phyloP scores from a whole-genome alignment of 345 rosid genomes.

The Eucalyptus regnans region DNA sequence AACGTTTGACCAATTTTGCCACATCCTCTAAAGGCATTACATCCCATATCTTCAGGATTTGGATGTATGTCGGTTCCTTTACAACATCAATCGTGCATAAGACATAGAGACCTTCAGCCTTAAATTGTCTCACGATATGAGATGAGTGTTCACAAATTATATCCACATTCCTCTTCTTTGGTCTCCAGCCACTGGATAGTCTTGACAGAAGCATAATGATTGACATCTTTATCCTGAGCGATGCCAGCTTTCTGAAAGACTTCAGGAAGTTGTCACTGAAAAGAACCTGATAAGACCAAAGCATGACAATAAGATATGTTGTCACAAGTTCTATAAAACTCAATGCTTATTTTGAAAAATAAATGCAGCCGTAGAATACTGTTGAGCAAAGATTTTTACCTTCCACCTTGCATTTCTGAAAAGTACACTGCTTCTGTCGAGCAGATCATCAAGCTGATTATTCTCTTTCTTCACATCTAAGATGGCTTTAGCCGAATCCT shows the following conservation, averaged over 20 bases:
- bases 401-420: no score
- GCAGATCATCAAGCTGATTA: no score
- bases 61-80: slow-evolving; percentile 13
- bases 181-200: slow-evolving; percentile 43
- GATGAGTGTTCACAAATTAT: background rate
- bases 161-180: slow-evolving; percentile 21
- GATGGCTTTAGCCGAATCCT: no score
- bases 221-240: background rate
- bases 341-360: no score
- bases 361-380: no score
- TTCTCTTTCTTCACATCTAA: no score
- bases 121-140: slow-evolving; percentile 25
- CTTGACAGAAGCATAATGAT: background rate
- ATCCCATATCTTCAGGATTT: slow-evolving; percentile 48
- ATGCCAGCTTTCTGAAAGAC: slow-evolving; percentile 28
- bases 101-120: slow-evolving; percentile 16
- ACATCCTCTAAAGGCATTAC: slow-evolving; percentile 25
- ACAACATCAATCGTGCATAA: slow-evolving; percentile 27
- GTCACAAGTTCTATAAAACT: no score
- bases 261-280: slow-evolving; percentile 32
- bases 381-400: no score
- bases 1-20: slow-evolving; percentile 19
- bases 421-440: no score
- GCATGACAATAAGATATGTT: no score
- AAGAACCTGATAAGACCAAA: background rate